Base-by-base conservation (phyloP, 1,284 basidiomycete species). In the Leccinum pallidistipes region DNA sequence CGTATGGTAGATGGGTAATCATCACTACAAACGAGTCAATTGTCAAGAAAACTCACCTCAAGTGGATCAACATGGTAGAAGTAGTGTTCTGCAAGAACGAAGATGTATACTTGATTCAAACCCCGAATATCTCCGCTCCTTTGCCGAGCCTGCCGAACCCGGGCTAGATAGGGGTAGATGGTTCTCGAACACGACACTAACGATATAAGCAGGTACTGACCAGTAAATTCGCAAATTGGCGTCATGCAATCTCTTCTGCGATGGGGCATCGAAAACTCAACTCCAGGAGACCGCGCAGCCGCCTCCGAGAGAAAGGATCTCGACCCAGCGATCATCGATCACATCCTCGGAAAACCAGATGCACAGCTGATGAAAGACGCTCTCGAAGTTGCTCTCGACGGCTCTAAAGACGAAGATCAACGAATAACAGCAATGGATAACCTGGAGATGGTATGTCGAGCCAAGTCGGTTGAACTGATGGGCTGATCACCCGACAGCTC, bases 291-390 rank as follows among this genome's bases (percentile, higher is more conserved):
- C 73, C 52, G 66, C 68, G 31, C 69, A 66, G 43, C 74, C 76
- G 43, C 74, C 76, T 11, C 68, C 12, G 79, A 79, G 11, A 73
- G 77, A 57, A 79, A 79, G 58, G 79, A 84, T 66, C 75, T 94
- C 27, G 88, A 94, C 76, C 86, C 93, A 1, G 92, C 79, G 43
- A 85, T 97, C 65, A 88, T 97, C 66, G 93, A 96, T 70, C 75
- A 86, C 70, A 94, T 97, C 68, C 81, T 97, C 60, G 95, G 95
- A 27, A 93, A 90, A 70, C 84, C 90, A 1, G 95, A 97, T 72
- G 84, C 91, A 2, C 86, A 87, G 62, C 79, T 88, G 49, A 97
- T 97, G 94, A 92, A 92, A 72, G 94, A 97, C 71, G 88, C 91
- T 66, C 81, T 97, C 73, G 81, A 81, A 3, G 76, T 86, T 57